Conservation (phyloP, 1,139 yeast genomes). For the Saccharomyces hybrid region DNA sequence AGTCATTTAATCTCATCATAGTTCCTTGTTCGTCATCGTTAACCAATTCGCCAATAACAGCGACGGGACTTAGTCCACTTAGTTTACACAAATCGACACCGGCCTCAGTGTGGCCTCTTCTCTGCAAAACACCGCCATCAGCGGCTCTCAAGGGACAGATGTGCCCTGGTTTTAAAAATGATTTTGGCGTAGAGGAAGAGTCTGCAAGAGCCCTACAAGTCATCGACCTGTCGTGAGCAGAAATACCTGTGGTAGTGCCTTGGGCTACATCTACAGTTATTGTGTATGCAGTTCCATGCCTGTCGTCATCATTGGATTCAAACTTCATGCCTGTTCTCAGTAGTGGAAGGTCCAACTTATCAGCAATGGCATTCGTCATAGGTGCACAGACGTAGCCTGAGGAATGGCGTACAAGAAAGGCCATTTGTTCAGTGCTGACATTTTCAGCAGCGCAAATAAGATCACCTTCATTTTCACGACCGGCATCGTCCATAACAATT, state of each 20-base stretch:
- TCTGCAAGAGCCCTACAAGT: conserved; percentile 71
- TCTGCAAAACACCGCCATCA: conserved; percentile 68
- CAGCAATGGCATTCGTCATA: conserved; percentile 68
- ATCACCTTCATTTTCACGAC: conserved; percentile 96
- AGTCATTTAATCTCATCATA: conserved; percentile 92
- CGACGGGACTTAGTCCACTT: conserved; percentile 77
- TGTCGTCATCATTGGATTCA: conserved; percentile 42
- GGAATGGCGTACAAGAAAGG: conserved; percentile 80
- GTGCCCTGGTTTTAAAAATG: conserved; percentile 89
- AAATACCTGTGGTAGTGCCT: conserved; percentile 96
- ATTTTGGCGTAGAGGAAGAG: conserved; percentile 45
- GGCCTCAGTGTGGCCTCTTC: conserved; percentile 98
- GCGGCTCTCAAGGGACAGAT: conserved; percentile 86
- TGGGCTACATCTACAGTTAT: conserved; percentile 76
- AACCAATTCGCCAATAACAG: conserved; percentile 89
- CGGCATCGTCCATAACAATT: conserved; percentile 92
- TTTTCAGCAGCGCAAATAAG: conserved; percentile 83
- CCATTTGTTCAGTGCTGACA: conserved; percentile 81
- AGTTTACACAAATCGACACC: conserved; percentile 79
- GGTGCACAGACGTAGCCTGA: conserved; percentile 96
- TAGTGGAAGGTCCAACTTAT: conserved; percentile 66
- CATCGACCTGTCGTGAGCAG: conserved; percentile 87
- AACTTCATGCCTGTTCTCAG: conserved; percentile 46
- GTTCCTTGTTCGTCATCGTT: conserved; percentile 78
- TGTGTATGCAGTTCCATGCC: conserved; percentile 96